A percentile compares a stretch with the other conserved stretches of the same genome.
These are phyloP conservation scores for Fusarium drepaniforme DNA, from an alignment of 2,329 filamentous ascomycete genomes.

Conservation along the genomic window DNA sequence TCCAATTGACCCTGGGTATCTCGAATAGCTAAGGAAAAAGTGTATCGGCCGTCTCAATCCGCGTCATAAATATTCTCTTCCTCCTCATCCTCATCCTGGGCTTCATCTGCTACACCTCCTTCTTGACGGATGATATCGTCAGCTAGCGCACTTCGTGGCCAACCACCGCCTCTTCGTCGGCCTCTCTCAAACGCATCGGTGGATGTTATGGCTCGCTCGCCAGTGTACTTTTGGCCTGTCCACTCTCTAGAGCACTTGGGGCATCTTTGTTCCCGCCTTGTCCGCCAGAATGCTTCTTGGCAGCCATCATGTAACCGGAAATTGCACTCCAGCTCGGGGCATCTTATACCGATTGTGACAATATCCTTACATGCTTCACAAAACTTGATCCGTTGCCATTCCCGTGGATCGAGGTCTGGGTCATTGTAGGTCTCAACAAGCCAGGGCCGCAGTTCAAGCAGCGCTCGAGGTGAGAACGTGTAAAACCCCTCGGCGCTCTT, in stretches of 20 bases:
- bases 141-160: conserved; percentile 49
- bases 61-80: conserved; percentile 29
- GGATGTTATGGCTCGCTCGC: conserved; percentile 68
- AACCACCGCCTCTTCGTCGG: conserved; percentile 50
- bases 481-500: conserved; percentile 80
- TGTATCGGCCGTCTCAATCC: conserved; percentile 18
- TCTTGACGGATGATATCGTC: conserved; percentile 50
- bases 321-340: conserved; percentile 74
- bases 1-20: conserved; percentile 39
- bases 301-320: conserved; percentile 84
- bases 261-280: conserved; percentile 72
- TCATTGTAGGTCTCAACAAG: conserved; percentile 93
- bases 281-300: conserved; percentile 78
- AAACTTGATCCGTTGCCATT: conserved; percentile 82
- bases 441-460: conserved; percentile 89
- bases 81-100: conserved; percentile 32
- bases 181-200: conserved; percentile 63
- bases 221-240: conserved; percentile 63
- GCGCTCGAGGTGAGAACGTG: conserved; percentile 77
- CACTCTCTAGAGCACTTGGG: conserved; percentile 69
- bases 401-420: conserved; percentile 66
- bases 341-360: conserved; percentile 86
- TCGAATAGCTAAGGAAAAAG: conserved; percentile 24
- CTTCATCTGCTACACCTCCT: conserved; percentile 43
- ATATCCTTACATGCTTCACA: conserved; percentile 93